Evolutionary conservation across 495 filamentous ascomycete genomes (phyloP).

Genomic region (Trypethelium eluteriae): DNA sequence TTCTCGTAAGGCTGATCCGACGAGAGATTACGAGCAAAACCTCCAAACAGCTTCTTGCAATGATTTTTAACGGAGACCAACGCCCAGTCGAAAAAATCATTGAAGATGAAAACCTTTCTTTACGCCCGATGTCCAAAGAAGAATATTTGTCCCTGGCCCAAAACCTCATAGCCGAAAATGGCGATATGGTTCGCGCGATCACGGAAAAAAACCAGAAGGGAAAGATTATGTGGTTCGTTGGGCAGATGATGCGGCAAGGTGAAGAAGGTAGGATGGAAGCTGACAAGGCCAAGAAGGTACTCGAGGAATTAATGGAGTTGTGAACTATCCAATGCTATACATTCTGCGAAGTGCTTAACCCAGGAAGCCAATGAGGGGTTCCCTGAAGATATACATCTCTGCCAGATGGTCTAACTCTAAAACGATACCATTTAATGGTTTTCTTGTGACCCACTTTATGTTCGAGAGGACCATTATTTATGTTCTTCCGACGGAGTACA

Average conservation of each 20-base stretch:
- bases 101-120: constrained; percentile 55
- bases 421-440: too few relatives aligned
- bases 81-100: constrained; percentile 53
- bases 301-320: constrained; percentile 50
- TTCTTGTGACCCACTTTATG: too few relatives aligned
- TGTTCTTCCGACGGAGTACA: too few relatives aligned
- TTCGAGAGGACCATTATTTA: too few relatives aligned
- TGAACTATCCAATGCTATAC: not conserved
- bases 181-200: constrained; percentile 60
- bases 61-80: constrained; percentile 44
- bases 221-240: constrained; percentile 81
- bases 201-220: constrained; percentile 54
- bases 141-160: constrained; percentile 54
- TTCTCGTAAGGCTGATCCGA: constrained; percentile 56
- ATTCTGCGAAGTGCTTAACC: not conserved
- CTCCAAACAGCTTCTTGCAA: constrained; percentile 65
- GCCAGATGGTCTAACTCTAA: too few relatives aligned
- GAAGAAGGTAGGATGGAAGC: constrained; percentile 73
- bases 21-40: constrained; percentile 58
- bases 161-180: constrained; percentile 46
- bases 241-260: constrained; percentile 77
- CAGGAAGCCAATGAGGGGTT: too few relatives aligned
- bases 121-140: constrained; percentile 51
- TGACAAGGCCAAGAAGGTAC: constrained; percentile 55
- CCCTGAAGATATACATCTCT: too few relatives aligned